Evolutionary conservation across 345 rosid genomes (phyloP).

Genomic region (Mallotus nudiflorus): DNA sequence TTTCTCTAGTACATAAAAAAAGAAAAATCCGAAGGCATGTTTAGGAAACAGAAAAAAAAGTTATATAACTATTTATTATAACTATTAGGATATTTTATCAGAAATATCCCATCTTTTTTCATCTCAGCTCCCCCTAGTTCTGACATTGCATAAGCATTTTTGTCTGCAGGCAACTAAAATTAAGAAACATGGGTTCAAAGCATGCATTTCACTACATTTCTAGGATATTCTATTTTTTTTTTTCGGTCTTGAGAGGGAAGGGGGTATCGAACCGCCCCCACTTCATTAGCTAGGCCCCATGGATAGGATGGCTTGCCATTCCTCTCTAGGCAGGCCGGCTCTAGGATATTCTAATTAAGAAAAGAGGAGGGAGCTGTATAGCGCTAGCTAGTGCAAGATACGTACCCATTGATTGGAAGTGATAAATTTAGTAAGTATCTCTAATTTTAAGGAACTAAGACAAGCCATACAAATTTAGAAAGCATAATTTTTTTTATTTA

Average conservation of each 20-base stretch:
- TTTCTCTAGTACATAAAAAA: conserved; percentile 51
- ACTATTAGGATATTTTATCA: conserved; percentile 33
- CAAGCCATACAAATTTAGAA: neutral
- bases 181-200: conserved; percentile 1
- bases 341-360: no score
- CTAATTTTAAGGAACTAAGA: neutral
- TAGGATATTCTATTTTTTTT: no score
- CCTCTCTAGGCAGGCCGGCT: no score
- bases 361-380: neutral
- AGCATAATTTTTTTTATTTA: neutral
- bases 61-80: neutral
- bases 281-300: no score
- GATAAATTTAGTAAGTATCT: neutral
- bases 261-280: no score
- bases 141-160: conserved; percentile 82
- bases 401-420: neutral
- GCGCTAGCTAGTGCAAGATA: neutral
- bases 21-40: no score
- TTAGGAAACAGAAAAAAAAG: neutral
- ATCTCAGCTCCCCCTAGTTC: conserved; percentile 71
- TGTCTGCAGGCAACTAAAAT: conserved; percentile 46
- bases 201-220: neutral
- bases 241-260: no score
- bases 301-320: no score
- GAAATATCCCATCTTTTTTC: conserved; percentile 85